Conservation (phyloP, 2,329 filamentous ascomycete genomes). For the Xylariaceae sp. region DNA sequence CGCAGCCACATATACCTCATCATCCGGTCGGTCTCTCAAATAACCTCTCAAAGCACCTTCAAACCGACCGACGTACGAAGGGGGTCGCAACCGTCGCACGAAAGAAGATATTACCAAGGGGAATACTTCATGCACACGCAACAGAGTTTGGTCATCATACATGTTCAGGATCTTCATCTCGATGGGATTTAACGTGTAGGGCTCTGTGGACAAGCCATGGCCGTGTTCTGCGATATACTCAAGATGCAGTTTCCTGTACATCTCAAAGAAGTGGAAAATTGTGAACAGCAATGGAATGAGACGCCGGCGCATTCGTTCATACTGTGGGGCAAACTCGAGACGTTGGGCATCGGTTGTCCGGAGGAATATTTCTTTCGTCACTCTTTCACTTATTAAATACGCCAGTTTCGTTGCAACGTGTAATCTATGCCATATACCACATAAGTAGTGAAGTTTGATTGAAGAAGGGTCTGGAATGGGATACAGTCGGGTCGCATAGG, state of each 20-base stretch:
- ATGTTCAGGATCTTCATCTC: constrained; percentile 58
- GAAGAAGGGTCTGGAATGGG: constrained; percentile 45
- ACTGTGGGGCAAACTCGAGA: constrained; percentile 56
- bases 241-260: constrained; percentile 56
- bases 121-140: constrained; percentile 62
- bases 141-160: constrained; percentile 60
- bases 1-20: constrained; percentile 59
- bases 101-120: constrained; percentile 62
- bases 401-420: constrained; percentile 62
- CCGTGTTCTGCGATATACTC: constrained; percentile 52
- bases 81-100: constrained; percentile 57
- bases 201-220: constrained; percentile 46
- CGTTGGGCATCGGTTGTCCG: constrained; percentile 52
- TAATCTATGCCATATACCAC: constrained; percentile 61
- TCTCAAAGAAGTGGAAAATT: constrained; percentile 65
- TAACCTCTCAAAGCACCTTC: constrained; percentile 62
- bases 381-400: constrained; percentile 59
- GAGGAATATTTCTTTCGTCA: constrained; percentile 62
- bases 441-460: constrained; percentile 58
- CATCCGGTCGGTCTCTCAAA: constrained; percentile 57
- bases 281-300: constrained; percentile 62
- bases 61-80: constrained; percentile 60
- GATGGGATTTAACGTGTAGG: constrained; percentile 60
- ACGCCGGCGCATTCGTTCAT: constrained; percentile 60
- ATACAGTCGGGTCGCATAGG: constrained; percentile 58